A percentile compares a stretch with the other conserved stretches of the same genome.
These are phyloP conservation scores for Cystoderma amianthinum DNA, from an alignment of 768 basidiomycete species.

Conservation along the genomic window DNA sequence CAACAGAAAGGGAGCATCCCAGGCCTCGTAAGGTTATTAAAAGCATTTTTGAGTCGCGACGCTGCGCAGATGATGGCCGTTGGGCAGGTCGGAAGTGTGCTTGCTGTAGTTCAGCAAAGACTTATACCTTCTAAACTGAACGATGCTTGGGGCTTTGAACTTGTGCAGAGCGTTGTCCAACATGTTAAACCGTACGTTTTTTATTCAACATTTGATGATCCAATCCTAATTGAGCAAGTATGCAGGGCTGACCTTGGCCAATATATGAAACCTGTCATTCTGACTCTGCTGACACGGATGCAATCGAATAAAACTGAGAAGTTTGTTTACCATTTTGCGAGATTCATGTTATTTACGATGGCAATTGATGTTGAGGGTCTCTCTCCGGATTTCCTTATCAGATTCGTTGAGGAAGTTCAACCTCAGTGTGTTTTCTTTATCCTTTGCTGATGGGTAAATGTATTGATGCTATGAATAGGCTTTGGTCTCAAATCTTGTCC, in stretches of 20 bases:
- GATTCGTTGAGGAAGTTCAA: conserved; percentile 79
- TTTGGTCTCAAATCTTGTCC: conserved; percentile 75
- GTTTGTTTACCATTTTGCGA: conserved; percentile 76
- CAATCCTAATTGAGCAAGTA: background rate
- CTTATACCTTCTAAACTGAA: conserved; percentile 83
- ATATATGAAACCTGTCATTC: conserved; percentile 67
- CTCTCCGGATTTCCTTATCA: conserved; percentile 73
- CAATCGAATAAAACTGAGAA: conserved; percentile 87
- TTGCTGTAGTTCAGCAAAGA: conserved; percentile 88
- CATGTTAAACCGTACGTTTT: conserved; percentile 67
- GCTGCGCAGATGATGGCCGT: conserved; percentile 55
- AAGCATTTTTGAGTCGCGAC: conserved; percentile 76
- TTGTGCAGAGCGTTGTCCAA: conserved; percentile 72
- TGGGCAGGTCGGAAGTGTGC: conserved; percentile 69
- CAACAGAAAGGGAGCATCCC: conserved; percentile 93
- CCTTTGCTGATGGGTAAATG: background rate
- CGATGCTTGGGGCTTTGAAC: conserved; percentile 88
- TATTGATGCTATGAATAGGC: conserved; percentile 17
- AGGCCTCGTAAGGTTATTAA: conserved; percentile 82
- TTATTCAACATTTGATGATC: background rate
- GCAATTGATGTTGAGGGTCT: conserved; percentile 71
- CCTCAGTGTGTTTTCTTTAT: conserved; percentile 47
- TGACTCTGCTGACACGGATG: conserved; percentile 80
- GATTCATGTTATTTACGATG: conserved; percentile 70
- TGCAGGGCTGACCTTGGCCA: conserved; percentile 55